phyloP scores from a whole-genome alignment of 2,329 filamentous ascomycete species.

The Penicillium aurantiogriseum region DNA sequence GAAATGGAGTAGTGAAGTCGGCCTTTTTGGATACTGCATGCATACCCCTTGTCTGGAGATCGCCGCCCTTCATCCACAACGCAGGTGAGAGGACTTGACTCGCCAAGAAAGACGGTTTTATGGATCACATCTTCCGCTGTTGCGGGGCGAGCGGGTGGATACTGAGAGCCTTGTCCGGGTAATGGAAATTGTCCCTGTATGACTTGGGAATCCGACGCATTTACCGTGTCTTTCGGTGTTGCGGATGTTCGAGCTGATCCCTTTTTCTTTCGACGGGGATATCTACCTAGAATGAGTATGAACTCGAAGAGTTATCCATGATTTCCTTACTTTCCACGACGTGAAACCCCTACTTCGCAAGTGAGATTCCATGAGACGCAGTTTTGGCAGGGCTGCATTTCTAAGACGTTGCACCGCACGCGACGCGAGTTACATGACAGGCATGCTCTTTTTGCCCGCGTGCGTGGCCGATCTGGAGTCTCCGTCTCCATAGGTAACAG shows the following conservation, averaged over 20 bases:
- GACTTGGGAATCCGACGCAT: background rate
- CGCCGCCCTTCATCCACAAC: conserved; percentile 44
- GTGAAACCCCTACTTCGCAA: conserved; percentile 46
- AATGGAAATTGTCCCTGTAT: conserved; percentile 1
- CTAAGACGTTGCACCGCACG: conserved; percentile 49
- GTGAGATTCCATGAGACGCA: conserved; percentile 38
- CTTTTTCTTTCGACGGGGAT: conserved; percentile 23
- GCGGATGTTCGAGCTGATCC: background rate
- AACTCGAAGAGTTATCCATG: background rate
- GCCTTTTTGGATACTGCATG: conserved; percentile 34
- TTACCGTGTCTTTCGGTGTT: background rate
- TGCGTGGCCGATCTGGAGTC: conserved; percentile 17
- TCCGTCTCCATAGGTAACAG: conserved; percentile 5
- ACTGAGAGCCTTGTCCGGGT: conserved; percentile 2
- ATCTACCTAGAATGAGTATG: conserved; percentile 14
- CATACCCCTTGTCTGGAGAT: conserved; percentile 31
- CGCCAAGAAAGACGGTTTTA: conserved; percentile 46
- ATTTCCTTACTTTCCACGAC: conserved; percentile 43
- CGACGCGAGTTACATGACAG: conserved; percentile 46
- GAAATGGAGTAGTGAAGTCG: conserved; percentile 40
- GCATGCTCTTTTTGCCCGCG: conserved; percentile 46
- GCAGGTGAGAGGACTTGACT: conserved; percentile 51
- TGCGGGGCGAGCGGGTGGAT: conserved; percentile 7
- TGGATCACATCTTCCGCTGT: conserved; percentile 13
- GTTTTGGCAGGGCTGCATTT: conserved; percentile 46